Evolutionary conservation across 768 basidiomycete genomes (phyloP).

Genomic region (Porpolomopsis calyptriformis): DNA sequence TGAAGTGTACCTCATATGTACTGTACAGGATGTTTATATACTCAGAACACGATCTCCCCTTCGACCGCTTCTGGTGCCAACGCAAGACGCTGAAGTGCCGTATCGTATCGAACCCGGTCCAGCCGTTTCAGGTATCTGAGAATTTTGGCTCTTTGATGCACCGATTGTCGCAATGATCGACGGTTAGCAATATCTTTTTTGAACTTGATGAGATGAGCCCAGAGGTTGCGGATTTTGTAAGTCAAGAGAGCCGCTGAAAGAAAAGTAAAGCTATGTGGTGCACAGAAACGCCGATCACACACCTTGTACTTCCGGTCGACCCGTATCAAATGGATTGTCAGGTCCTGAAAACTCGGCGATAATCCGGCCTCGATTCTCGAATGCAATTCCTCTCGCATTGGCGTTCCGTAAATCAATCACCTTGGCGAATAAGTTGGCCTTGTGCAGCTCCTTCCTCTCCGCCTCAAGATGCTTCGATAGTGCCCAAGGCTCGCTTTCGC

Average conservation of each 20-base stretch:
- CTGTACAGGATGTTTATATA: too few species aligned
- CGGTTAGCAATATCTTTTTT: conserved; percentile 72
- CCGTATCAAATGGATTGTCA: conserved; percentile 61
- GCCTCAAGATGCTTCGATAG: conserved; percentile 13
- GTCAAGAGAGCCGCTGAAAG: conserved; percentile 75
- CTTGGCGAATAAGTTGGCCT: conserved; percentile 49
- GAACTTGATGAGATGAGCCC: conserved; percentile 57
- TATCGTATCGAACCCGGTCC: conserved; percentile 64
- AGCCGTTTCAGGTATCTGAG: conserved; percentile 65
- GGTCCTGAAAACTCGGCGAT: conserved; percentile 67
- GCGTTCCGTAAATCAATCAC: conserved; percentile 82
- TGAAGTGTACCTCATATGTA: too few species aligned
- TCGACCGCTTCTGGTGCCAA: conserved; percentile 75
- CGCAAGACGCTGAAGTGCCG: conserved; percentile 59
- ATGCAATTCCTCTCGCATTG: conserved; percentile 75
- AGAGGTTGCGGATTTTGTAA: conserved; percentile 72
- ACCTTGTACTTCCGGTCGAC: conserved; percentile 89
- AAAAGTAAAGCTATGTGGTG: neutral
- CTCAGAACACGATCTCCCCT: conserved; percentile 74
- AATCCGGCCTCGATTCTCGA: conserved; percentile 75
- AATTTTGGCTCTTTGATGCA: conserved; percentile 76
- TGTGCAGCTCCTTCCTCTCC: conserved; percentile 28
- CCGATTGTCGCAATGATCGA: conserved; percentile 61
- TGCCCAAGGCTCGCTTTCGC: neutral
- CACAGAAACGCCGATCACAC: conserved; percentile 15